Conservation (phyloP, 495 filamentous ascomycete genomes). For the Hamigera avellanea region DNA sequence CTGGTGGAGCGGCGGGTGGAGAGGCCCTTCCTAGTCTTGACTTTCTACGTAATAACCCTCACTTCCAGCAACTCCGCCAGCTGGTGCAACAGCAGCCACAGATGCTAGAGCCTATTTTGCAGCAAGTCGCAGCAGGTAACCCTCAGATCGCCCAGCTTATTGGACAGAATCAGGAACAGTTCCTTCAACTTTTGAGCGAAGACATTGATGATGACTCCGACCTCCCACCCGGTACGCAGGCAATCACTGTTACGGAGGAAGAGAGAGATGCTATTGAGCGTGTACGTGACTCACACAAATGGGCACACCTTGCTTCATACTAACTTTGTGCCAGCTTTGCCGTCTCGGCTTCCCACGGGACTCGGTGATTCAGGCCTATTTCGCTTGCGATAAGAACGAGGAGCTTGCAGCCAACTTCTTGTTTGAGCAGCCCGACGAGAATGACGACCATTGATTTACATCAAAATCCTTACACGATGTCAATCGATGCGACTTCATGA, state of each 20-base stretch:
- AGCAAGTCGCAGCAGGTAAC: slow-evolving; percentile 92
- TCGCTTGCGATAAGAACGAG: slow-evolving; percentile 98
- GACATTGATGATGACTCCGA: slow-evolving; percentile 60
- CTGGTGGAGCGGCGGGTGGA: slow-evolving; percentile 41
- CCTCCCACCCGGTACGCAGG: slow-evolving; percentile 77
- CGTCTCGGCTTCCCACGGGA: slow-evolving; percentile 87
- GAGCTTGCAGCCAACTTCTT: slow-evolving; percentile 95
- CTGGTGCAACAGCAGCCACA: slow-evolving; percentile 94
- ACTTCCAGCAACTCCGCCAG: slow-evolving; percentile 95
- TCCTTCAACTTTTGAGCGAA: slow-evolving; percentile 78
- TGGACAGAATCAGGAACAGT: slow-evolving; percentile 81
- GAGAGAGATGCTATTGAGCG: slow-evolving; percentile 95
- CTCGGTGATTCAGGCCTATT: slow-evolving; percentile 94
- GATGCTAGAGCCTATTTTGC: slow-evolving; percentile 96
- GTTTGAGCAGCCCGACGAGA: slow-evolving; percentile 92
- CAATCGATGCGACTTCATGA: background rate
- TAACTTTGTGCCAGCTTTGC: slow-evolving; percentile 62
- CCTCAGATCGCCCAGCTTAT: slow-evolving; percentile 89
- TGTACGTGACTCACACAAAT: too few species aligned
- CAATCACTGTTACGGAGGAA: slow-evolving; percentile 86
- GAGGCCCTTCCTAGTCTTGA: slow-evolving; percentile 68
- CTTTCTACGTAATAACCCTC: slow-evolving; percentile 88
- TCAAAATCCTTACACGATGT: background rate
- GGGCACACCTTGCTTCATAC: background rate
- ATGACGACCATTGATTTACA: slow-evolving; percentile 42